Evolutionary conservation across 768 basidiomycete genomes (phyloP), one percentile per base, ranked within the genome.

Genomic region (Boletus rubroflammeus): DNA sequence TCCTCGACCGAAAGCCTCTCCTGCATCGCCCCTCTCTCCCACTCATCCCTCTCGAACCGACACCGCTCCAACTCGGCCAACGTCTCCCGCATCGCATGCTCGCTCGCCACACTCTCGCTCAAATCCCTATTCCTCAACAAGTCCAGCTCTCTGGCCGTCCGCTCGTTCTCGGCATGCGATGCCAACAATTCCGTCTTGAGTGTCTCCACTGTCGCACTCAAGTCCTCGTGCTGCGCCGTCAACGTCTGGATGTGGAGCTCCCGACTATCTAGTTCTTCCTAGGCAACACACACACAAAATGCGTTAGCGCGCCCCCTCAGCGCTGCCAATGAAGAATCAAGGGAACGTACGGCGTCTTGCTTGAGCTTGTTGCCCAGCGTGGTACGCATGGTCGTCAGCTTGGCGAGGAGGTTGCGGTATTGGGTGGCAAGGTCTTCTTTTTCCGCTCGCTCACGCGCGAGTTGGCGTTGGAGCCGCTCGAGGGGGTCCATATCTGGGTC

Each of bases 201-300:
- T 8, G 92, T 88, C 50, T 88, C 84, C 28, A 97, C 73, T 0
- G 92, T 90, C 29, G 71, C 65, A 8, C 74, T 67, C 15, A 94
- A 76, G 63, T 91, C 86, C 6, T 90, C 86, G 65, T 87, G 90
- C 65, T 93, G 85, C 3, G 80, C 81, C 2, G 81, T 85, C 26
- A 99, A 74, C 55, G 86, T 82, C 54, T 89, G 88, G 32, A 97
- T 81, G 34, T 86, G 78, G 61, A 90, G 86, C 67, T 94, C 94
- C 57, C 92, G 80, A 58, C 93, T 81, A 78, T 98, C 97, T 40
- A 99, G 86, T 79, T 98, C 97, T 84, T 98, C 97, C 96, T 99
- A 76, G 51, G 61, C 65, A 61, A 6, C 19, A 31, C 35, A 19
- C 23, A 48, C 8, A 34, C 13, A 21, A 28, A 11, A n/a, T 19